These are phyloP conservation scores for Apiotrichum veenhuisii DNA, from an alignment of 1,284 basidiomycete genomes.

Conservation along the genomic window DNA sequence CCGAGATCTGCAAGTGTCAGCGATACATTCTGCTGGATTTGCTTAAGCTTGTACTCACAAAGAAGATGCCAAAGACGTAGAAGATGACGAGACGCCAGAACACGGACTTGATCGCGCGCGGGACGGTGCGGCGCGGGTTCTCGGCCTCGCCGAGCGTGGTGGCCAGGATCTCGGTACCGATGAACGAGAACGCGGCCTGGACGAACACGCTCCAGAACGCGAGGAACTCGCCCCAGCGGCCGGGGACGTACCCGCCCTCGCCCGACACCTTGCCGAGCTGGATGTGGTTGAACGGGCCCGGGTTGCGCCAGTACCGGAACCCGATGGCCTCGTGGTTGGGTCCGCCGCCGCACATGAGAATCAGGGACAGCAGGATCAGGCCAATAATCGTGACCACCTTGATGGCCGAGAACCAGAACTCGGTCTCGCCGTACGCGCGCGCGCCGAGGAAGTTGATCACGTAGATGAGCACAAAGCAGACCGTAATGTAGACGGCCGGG, in stretches of 20 bases:
- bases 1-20: slow-evolving; percentile 55
- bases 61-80: slow-evolving; percentile 51
- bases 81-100: slow-evolving; percentile 74
- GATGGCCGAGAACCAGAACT: slow-evolving; percentile 39
- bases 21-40: no score
- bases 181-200: slow-evolving; percentile 78
- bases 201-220: slow-evolving; percentile 65
- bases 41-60: slow-evolving; percentile 1
- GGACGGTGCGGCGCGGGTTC: slow-evolving; percentile 72
- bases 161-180: slow-evolving; percentile 56
- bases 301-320: slow-evolving; percentile 62
- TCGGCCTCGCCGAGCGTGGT: slow-evolving; percentile 53
- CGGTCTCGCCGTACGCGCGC: slow-evolving; percentile 36
- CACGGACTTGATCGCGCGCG: slow-evolving; percentile 72
- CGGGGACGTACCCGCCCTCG: slow-evolving; percentile 19
- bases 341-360: slow-evolving; percentile 68
- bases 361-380: slow-evolving; percentile 59
- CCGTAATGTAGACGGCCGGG: slow-evolving; percentile 51
- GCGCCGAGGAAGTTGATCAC: slow-evolving; percentile 50
- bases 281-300: slow-evolving; percentile 49
- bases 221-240: slow-evolving; percentile 59
- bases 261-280: slow-evolving; percentile 10
- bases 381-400: slow-evolving; percentile 36
- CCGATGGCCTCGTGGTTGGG: slow-evolving; percentile 52
- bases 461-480: slow-evolving; percentile 46